Conservation (phyloP, 2,329 filamentous ascomycete species). For the Zymoseptoria crescenta region DNA sequence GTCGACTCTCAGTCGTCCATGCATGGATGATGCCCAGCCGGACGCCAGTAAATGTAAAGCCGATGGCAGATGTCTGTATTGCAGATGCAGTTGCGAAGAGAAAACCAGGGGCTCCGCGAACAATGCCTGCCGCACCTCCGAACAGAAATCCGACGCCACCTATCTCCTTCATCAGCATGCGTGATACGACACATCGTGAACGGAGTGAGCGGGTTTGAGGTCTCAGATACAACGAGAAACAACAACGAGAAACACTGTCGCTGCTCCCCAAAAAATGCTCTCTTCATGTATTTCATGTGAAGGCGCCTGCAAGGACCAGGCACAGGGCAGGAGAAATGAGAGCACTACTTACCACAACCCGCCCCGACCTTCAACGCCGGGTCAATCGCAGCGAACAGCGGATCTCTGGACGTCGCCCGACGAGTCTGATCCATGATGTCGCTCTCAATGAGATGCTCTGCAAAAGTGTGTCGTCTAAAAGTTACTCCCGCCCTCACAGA, state of each 20-base stretch:
- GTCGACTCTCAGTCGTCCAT: conserved; percentile 17
- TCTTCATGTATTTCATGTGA: neutral
- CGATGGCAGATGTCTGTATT: conserved; percentile 73
- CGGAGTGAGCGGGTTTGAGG: no score
- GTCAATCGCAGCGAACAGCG: conserved; percentile 19
- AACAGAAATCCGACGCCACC: conserved; percentile 59
- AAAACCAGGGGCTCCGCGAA: conserved; percentile 58
- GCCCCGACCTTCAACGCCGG: conserved; percentile 28
- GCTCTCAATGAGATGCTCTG: neutral
- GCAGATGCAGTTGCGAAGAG: conserved; percentile 66
- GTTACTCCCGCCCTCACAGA: neutral
- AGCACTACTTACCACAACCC: conserved; percentile 25
- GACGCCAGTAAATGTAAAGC: conserved; percentile 65
- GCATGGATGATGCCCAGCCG: conserved; percentile 34
- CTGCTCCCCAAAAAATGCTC: neutral
- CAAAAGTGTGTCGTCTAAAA: neutral
- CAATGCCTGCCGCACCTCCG: conserved; percentile 39
- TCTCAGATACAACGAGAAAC: no score
- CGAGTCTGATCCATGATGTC: conserved; percentile 1
- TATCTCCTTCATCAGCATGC: conserved; percentile 11
- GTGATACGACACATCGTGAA: conserved; percentile 33
- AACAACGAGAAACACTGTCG: neutral
- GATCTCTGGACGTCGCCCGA: conserved; percentile 11
- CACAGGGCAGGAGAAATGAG: neutral
- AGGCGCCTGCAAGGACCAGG: neutral